Evolutionary conservation across 768 basidiomycete genomes (phyloP).

Genomic region (Flagelloscypha sp.): DNA sequence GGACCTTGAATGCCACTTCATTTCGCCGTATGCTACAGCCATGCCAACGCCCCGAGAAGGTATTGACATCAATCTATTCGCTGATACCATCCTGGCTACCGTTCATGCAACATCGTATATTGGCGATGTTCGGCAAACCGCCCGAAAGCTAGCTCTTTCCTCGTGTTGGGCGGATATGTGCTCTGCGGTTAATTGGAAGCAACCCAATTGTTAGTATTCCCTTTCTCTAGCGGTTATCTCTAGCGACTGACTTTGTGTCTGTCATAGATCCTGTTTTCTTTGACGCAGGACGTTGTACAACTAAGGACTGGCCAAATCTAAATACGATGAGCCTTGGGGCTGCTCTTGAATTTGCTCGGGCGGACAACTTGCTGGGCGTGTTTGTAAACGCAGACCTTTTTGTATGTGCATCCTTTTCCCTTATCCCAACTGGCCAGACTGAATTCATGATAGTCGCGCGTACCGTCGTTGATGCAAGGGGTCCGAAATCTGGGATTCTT

Average conservation of each 20-base stretch:
- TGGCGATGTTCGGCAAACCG: slow-evolving; percentile 40
- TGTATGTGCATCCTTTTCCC: slow-evolving; percentile 38
- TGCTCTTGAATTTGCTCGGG: slow-evolving; percentile 88
- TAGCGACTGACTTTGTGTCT: slow-evolving; percentile 6
- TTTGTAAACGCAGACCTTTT: slow-evolving; percentile 82
- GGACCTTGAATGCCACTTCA: too few species aligned
- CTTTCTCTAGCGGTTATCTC: slow-evolving; percentile 2
- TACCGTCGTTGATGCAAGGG: slow-evolving; percentile 83
- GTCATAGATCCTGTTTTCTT: slow-evolving; percentile 88
- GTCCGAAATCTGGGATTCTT: slow-evolving; percentile 86
- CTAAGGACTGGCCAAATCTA: slow-evolving; percentile 31
- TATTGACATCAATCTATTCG: slow-evolving; percentile 68
- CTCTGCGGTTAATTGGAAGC: slow-evolving; percentile 95
- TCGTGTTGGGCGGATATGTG: slow-evolving; percentile 89
- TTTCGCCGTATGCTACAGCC: slow-evolving; percentile 61
- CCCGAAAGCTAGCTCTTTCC: slow-evolving; percentile 82
- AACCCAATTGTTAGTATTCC: slow-evolving; percentile 80
- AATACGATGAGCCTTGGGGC: slow-evolving; percentile 62
- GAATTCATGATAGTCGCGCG: slow-evolving; percentile 50
- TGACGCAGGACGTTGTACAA: slow-evolving; percentile 80
- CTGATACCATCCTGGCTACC: slow-evolving; percentile 76
- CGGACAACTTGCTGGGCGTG: slow-evolving; percentile 88
- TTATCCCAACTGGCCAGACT: slow-evolving; percentile 9
- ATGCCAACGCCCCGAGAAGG: slow-evolving; percentile 33
- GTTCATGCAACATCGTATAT: slow-evolving; percentile 63